Base-by-base conservation (phyloP, 306 rosid species). In the Lathyrus aphaca region DNA sequence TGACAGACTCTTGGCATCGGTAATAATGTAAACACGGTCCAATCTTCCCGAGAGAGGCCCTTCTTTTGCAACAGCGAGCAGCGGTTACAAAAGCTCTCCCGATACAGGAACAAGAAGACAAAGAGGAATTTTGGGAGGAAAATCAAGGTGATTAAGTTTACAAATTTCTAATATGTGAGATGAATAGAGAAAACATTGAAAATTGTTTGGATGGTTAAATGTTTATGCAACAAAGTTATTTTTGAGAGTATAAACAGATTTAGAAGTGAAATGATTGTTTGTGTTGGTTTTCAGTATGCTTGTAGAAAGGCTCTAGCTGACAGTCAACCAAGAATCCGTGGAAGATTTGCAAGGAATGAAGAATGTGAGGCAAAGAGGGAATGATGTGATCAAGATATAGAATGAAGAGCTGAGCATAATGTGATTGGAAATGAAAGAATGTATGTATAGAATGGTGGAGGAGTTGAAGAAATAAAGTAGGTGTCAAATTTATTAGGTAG, bases 241-340 rank as follows among this genome's bases (percentile, higher is more conserved):
- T 32, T 32, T 35, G 39, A 32, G 38, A 32, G 25, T 15, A 59
- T 63, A n/a, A 19, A 16, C 74, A 39, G 32, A 32, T 61, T 42
- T 60, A 0, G 16, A 72, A 74, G 27, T 45, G 16, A 64, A 21
- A 62, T 75, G 21, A 69, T 69, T 15, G 54, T 71, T 32, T 51
- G 29, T 13, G 40, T 63, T 43, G 40, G 3, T 67, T 67, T 74
- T 18, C 87, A 91, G 99, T 95, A 95, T 57, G 99, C 99, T 23
- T 95, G 99, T 84, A 89, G 97, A 82, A 95, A 95, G 91, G 99
- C 97, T 65, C 91, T 95, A 50, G 99, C 99, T 10, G 99, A 95
- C 82, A 95, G 90, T 75, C 99, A 95, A 64, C 99, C 97, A 12
- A 84, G 99, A 85, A 84, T 95, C 77, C 96, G 99, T 0, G 99